Evolutionary conservation across 768 basidiomycete genomes (phyloP), one percentile per base, ranked within the genome.

Genomic region (Phanerochaete carnosa): DNA sequence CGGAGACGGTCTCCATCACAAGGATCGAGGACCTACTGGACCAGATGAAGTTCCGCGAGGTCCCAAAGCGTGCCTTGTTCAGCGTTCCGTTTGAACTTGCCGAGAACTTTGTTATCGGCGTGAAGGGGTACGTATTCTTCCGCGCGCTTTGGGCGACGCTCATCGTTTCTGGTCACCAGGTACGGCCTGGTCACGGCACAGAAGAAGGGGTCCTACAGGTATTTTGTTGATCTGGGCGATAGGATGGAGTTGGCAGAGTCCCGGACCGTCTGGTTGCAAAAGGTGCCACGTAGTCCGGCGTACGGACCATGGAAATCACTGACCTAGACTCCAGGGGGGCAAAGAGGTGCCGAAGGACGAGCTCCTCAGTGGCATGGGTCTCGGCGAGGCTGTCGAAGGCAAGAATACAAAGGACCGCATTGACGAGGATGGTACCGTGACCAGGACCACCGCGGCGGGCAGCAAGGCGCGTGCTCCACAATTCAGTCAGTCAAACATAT

Each of bases 171-270:
- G 30, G 28, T 61, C 22, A 33, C 19, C 64, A 97, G 94, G 50
- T 99, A 96, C 72, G 88, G 92, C 9, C 74, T 96, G 46, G 82
- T 98, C 16, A 92, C 92, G 1, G 89, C 95, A 68, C 94, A 95
- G 74, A 90, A 83, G 72, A 95, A 89, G 72, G 90, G 92, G 0
- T 57, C 79, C 4, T 90, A 94, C 72, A 89, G 85, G 69, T 92
- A 94, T 68, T 95, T 97, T 62, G 83, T 86, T 35, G 92, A 92
- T 68, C 80, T 84, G 59, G 93, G 85, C 50, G 87, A 87, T 69
- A 78, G 79, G 62, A 89, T 87, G 88, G 90, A 89, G 65, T 87
- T 91, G 55, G 93, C 88, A 0, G 76, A 79, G 45, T 79, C 80
- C 54, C 84, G 84, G 68, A 91, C 92, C 5, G 77, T 43, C n/a